Conservation (phyloP, 2,329 filamentous ascomycete species). For the Coleophoma cylindrospora region DNA sequence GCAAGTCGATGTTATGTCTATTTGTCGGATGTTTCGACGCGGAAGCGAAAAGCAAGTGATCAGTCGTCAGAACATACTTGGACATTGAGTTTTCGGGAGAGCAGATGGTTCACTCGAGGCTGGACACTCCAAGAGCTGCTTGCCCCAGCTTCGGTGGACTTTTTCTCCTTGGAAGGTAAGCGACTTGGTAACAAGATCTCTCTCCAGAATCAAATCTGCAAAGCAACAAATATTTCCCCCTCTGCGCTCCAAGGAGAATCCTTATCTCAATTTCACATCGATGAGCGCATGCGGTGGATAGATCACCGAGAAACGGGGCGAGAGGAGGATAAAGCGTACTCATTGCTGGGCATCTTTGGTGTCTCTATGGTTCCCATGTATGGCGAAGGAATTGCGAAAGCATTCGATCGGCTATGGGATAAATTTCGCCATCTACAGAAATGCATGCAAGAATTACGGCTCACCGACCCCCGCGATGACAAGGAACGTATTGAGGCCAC, state of each 20-base stretch:
- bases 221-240: background rate
- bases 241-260: background rate
- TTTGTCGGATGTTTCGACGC: conserved; percentile 1
- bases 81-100: background rate
- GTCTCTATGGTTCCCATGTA: conserved; percentile 38
- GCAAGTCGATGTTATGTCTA: background rate
- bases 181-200: background rate
- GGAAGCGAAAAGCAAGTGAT: too few species aligned
- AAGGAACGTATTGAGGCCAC: conserved; percentile 28
- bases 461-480: conserved; percentile 27
- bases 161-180: background rate
- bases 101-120: background rate
- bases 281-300: conserved; percentile 31
- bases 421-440: conserved; percentile 19
- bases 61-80: background rate
- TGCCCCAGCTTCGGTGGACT: conserved; percentile 1
- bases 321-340: conserved; percentile 36
- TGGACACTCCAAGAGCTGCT: background rate
- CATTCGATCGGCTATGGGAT: conserved; percentile 28
- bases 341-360: conserved; percentile 34
- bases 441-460: conserved; percentile 19
- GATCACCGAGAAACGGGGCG: conserved; percentile 27
- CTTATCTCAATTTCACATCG: conserved; percentile 1
- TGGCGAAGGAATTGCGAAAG: conserved; percentile 22
- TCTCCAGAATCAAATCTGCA: background rate